Conservation (phyloP, 2,329 filamentous ascomycete species). For the Colletotrichum endophyticum region DNA sequence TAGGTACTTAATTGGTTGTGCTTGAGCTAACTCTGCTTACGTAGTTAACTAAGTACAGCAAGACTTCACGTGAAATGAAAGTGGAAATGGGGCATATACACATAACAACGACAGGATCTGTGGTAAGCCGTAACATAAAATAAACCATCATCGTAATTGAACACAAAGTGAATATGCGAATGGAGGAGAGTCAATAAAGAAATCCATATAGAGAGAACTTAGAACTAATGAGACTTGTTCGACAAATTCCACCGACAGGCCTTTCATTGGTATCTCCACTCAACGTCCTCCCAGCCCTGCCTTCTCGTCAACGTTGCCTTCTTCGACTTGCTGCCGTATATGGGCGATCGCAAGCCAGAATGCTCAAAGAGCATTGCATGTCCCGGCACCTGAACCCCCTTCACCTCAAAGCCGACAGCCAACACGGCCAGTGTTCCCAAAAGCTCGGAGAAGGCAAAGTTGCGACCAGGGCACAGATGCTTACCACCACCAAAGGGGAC, state of each 20-base stretch:
- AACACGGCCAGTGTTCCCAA: conserved; percentile 25
- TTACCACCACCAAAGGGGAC: conserved; percentile 37
- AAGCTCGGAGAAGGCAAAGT: conserved; percentile 36
- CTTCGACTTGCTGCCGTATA: conserved; percentile 8
- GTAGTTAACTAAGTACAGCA: background rate
- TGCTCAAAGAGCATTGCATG: conserved; percentile 2
- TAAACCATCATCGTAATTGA: background rate
- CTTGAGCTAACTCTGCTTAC: background rate
- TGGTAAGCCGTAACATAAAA: background rate
- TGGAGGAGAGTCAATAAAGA: background rate
- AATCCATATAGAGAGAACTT: background rate
- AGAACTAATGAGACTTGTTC: background rate
- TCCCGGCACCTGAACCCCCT: conserved; percentile 25
- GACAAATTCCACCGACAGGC: background rate
- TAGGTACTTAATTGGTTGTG: background rate
- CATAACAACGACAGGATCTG: background rate
- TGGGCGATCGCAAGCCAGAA: conserved; percentile 15
- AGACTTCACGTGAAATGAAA: background rate
- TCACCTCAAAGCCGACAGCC: conserved; percentile 27
- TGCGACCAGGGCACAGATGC: conserved; percentile 35
- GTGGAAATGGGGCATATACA: background rate
- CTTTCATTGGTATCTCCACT: conserved; percentile 23
- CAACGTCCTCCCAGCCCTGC: conserved; percentile 28
- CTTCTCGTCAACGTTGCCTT: conserved; percentile 20
- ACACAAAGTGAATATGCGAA: background rate